A percentile compares a stretch with the other conserved stretches of the same genome.
Conservation (phyloP, 2,329 filamentous ascomycete species). For the Ophiocordyceps australis region DNA sequence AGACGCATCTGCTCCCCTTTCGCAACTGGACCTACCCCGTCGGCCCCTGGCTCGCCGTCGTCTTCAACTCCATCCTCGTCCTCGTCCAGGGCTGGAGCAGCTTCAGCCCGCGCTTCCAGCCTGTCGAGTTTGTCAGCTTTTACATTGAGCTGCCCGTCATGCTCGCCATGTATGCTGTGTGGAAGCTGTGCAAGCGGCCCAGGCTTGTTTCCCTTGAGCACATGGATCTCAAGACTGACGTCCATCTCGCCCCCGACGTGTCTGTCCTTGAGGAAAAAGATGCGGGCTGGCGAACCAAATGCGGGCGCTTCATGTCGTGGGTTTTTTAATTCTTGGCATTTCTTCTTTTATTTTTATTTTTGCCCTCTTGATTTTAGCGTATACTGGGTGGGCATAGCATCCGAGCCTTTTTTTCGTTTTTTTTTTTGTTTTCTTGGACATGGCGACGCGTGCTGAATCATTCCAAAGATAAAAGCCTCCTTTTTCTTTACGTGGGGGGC, state of each 20-base stretch:
- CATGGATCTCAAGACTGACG: constrained; percentile 44
- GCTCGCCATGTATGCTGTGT: constrained; percentile 44
- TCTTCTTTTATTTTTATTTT: background rate
- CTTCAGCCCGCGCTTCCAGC: constrained; percentile 39
- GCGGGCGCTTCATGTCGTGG: constrained; percentile 14
- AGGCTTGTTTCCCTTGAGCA: constrained; percentile 35
- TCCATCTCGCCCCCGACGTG: constrained; percentile 28
- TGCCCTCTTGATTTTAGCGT: background rate
- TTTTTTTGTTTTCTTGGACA: too few species aligned
- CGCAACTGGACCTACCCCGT: constrained; percentile 49
- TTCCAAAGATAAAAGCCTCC: too few species aligned
- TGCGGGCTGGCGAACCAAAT: constrained; percentile 27
- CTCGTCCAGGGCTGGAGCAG: constrained; percentile 45
- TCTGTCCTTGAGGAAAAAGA: constrained; percentile 9
- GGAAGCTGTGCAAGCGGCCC: constrained; percentile 54
- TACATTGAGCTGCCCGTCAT: constrained; percentile 47
- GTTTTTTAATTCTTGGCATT: constrained; percentile 8
- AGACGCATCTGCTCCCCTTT: constrained; percentile 42
- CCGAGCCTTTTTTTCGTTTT: too few species aligned
- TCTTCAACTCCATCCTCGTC: constrained; percentile 40
- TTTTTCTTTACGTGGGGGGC: too few species aligned
- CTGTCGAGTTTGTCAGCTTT: constrained; percentile 42
- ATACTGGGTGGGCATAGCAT: too few species aligned
- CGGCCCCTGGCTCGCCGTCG: constrained; percentile 36
- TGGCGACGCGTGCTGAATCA: too few species aligned